phyloP scores from a whole-genome alignment of 2,329 filamentous ascomycete species.

The Colletotrichum sp. region DNA sequence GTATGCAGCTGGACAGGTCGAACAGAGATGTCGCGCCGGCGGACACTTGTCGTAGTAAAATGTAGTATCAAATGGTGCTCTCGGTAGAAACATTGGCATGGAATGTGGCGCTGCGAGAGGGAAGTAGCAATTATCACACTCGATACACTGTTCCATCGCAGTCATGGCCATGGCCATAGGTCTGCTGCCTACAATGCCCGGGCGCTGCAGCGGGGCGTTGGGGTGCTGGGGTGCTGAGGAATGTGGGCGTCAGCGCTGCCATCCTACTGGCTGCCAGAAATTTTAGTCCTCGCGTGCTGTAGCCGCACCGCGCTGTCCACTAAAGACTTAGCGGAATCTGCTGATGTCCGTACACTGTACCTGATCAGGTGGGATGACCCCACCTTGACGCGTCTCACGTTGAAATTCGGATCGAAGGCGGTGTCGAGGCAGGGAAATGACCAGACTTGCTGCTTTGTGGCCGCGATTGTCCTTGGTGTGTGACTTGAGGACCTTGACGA shows the following conservation, averaged over 20 bases:
- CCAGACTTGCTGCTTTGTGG: not conserved
- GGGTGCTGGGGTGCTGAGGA: not conserved
- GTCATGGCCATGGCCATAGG: not conserved
- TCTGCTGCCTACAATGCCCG: not conserved
- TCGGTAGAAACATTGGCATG: not conserved
- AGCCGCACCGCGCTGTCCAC: not conserved
- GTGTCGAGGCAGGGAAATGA: not conserved
- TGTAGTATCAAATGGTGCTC: not conserved
- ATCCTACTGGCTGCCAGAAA: not conserved
- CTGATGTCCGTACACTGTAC: too few relatives aligned
- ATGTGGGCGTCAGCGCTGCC: not conserved
- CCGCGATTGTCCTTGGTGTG: not conserved
- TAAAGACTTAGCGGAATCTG: too few relatives aligned
- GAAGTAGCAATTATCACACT: not conserved
- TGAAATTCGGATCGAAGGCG: not conserved
- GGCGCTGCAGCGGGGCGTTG: not conserved
- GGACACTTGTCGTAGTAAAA: not conserved
- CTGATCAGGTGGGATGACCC: not conserved
- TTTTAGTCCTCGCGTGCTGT: not conserved
- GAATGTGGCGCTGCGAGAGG: not conserved
- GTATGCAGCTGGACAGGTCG: not conserved
- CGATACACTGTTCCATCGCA: not conserved
- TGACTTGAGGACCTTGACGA: not conserved
- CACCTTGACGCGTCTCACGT: not conserved
- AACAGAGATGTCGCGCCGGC: not conserved